A percentile compares a stretch with the other conserved stretches of the same genome.
phyloP scores from a whole-genome alignment of 1,139 yeast species.

The Kodamaea sp. region DNA sequence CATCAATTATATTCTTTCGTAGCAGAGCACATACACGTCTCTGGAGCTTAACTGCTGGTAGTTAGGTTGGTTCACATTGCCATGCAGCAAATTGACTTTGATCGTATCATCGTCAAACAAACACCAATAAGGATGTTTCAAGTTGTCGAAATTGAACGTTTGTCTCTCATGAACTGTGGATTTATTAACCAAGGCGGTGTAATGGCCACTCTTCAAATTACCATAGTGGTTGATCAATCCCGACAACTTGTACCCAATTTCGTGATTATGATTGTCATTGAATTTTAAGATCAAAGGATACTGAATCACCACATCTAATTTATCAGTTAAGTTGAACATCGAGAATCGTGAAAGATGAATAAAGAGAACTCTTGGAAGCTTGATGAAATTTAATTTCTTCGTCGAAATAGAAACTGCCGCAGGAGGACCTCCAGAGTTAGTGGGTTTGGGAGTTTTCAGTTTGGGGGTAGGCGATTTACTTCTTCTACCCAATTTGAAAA shows the following conservation, averaged over 20 bases:
- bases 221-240: slow-evolving; percentile 75
- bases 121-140: slow-evolving; percentile 52
- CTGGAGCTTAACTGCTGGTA: slow-evolving; percentile 47
- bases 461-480: slow-evolving; percentile 34
- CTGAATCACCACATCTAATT: slow-evolving; percentile 52
- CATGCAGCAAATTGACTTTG: slow-evolving; percentile 48
- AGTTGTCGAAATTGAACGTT: slow-evolving; percentile 20
- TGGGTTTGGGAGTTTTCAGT: slow-evolving; percentile 16
- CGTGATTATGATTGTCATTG: slow-evolving; percentile 44
- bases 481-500: slow-evolving; percentile 37
- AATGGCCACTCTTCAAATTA: slow-evolving; percentile 71
- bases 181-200: slow-evolving; percentile 67
- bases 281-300: slow-evolving; percentile 53
- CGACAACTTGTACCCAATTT: slow-evolving; percentile 50
- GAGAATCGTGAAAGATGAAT: slow-evolving; percentile 65
- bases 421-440: slow-evolving; percentile 1
- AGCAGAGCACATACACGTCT: slow-evolving; percentile 75
- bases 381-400: slow-evolving; percentile 60
- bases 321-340: slow-evolving; percentile 55
- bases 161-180: slow-evolving; percentile 25
- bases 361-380: slow-evolving; percentile 63
- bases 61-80: slow-evolving; percentile 36
- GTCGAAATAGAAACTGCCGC: slow-evolving; percentile 30
- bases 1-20: slow-evolving; percentile 39
- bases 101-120: slow-evolving; percentile 72